Evolutionary conservation across 768 basidiomycete species (phyloP), one percentile per base, ranked within the genome.

Genomic region (Suillus paluster): DNA sequence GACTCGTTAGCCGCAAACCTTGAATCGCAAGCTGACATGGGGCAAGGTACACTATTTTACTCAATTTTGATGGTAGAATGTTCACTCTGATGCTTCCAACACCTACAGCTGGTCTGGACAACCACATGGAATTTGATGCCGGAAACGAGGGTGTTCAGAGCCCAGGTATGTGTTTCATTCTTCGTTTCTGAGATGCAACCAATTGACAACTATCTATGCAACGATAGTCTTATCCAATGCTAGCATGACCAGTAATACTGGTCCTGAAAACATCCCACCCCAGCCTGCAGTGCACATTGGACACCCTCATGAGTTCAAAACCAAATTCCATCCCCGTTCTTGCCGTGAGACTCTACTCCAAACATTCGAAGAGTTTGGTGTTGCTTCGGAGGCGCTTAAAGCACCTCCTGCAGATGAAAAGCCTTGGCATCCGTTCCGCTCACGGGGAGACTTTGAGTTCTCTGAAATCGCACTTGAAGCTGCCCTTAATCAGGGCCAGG

Each of bases 301-400:
- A 30, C 30, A 30, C 4, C 30, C 30, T 6, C 30, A 3, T 3
- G 48, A 62, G 5, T 65, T 75, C 64, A 67, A 65, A 58, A 69
- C 65, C 1, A 63, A 73, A 45, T 74, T 64, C 46, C 73, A 76
- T 55, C 70, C 68, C 8, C 41, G 55, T 23, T 68, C 67, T 65
- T 49, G 61, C 8, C 44, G 38, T 8, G 46, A 57, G 2, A 27
- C 61, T 1, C 48, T 53, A 5, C 58, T 68, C 41, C 49, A 66
- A 17, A 57, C 49, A 19, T 71, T 68, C 45, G 59, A 64, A 5
- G 60, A 71, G 15, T 70, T 68, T 44, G 33, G 23, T 9, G 7
- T 33, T 25, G 23, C 4, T 50, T 14, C 39, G 14, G 34, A 15
- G 7, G 12, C n/a, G n/a, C n/a, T n/a, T n/a, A n/a, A n/a, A 15